Conservation (phyloP, 805 yeast genomes). For the Lipomyces sp. region DNA sequence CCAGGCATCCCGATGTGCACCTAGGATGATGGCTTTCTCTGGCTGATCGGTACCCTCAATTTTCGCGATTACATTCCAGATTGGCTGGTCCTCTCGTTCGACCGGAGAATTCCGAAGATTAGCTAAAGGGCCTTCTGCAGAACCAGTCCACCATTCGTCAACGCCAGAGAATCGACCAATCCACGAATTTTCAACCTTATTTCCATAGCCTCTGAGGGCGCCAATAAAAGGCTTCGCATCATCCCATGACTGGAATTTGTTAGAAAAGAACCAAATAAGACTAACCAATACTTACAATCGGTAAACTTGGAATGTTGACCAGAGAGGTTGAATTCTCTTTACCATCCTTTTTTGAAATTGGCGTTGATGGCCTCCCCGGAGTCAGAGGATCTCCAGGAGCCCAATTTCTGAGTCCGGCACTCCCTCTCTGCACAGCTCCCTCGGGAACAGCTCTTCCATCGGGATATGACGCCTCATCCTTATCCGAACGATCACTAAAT, state of each 20-base stretch:
- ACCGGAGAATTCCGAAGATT: conserved; percentile 46
- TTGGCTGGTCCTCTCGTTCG: conserved; percentile 63
- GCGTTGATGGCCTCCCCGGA: conserved; percentile 63
- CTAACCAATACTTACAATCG: conserved; percentile 48
- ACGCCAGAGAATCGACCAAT: conserved; percentile 26
- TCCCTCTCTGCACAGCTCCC: conserved; percentile 74
- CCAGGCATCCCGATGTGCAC: conserved; percentile 85
- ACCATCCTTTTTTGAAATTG: conserved; percentile 48
- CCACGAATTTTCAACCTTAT: conserved; percentile 38
- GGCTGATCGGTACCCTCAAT: conserved; percentile 55
- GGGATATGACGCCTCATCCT: conserved; percentile 62
- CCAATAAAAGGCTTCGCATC: conserved; percentile 60
- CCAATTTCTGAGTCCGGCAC: conserved; percentile 63
- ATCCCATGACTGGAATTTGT: conserved; percentile 55
- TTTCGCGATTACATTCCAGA: conserved; percentile 66
- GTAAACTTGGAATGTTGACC: conserved; percentile 76
- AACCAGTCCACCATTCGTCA: conserved; percentile 44
- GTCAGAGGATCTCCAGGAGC: conserved; percentile 81
- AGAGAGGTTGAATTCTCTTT: conserved; percentile 51
- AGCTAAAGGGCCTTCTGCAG: conserved; percentile 23
- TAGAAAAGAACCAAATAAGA: neutral
- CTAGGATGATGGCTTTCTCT: conserved; percentile 61
- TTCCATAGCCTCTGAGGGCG: conserved; percentile 49
- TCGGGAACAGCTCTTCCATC: conserved; percentile 79
- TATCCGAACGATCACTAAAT: conserved; percentile 71